Evolutionary conservation across 345 rosid genomes (phyloP).

Genomic region (Citrus cavaleriei): DNA sequence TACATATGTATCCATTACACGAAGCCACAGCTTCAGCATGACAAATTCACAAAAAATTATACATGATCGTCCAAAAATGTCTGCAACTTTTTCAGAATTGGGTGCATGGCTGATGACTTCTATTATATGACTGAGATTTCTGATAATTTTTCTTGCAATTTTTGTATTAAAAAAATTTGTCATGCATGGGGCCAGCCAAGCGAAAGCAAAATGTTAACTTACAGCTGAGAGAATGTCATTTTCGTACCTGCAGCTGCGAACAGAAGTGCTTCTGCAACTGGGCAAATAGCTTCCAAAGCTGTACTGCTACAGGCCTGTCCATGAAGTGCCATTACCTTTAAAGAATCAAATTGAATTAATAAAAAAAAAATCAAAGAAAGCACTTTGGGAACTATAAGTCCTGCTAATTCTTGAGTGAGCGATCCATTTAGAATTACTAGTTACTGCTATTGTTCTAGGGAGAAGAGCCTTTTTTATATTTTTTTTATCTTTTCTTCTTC

Average conservation of each 20-base stretch:
- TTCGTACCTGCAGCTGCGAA: neutral
- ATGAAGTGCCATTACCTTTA: slow-evolving; percentile 1
- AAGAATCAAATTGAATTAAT: neutral
- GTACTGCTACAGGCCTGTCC: neutral
- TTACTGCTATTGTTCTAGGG: neutral
- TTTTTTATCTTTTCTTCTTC: neutral
- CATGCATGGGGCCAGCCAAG: neutral
- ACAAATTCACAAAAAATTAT: neutral
- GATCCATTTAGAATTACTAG: slow-evolving; percentile 11
- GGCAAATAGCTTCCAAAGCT: slow-evolving; percentile 8
- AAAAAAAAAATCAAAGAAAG: neutral
- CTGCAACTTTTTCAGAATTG: neutral
- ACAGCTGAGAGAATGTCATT: neutral
- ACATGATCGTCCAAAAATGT: neutral
- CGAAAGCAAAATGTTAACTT: neutral
- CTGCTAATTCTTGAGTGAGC: neutral
- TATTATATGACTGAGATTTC: neutral
- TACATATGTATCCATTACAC: too few species aligned
- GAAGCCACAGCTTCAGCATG: too few species aligned
- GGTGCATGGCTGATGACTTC: neutral
- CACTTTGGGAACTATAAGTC: neutral
- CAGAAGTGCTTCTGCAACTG: neutral
- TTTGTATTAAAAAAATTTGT: neutral
- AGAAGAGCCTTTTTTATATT: slow-evolving; percentile 4
- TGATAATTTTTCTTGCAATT: neutral